Conservation (phyloP, 148 eudicot genomes). For the Vaccinium myrtillus region DNA sequence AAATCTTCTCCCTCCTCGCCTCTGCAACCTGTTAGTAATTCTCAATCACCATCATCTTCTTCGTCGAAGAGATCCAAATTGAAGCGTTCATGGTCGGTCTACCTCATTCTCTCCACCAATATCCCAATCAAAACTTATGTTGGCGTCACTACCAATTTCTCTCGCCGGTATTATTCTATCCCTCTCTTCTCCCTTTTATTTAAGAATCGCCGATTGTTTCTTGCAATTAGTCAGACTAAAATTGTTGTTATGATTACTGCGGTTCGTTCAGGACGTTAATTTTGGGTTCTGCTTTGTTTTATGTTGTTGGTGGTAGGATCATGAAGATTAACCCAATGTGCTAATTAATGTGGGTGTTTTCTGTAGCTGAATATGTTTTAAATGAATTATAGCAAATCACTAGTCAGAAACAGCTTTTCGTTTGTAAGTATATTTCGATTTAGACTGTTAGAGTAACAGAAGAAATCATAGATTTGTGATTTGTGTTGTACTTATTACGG, state of each 20-base stretch:
- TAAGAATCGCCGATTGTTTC: not conserved
- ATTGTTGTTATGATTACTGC: not conserved
- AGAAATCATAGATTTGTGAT: not conserved
- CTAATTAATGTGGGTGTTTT: not conserved
- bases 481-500: not conserved
- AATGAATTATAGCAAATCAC: too few species aligned
- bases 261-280: not conserved
- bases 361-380: not conserved
- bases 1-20: slow-evolving; percentile 15
- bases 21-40: not conserved
- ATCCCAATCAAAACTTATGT: slow-evolving; percentile 72
- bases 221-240: not conserved
- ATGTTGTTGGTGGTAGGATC: not conserved
- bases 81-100: slow-evolving; percentile 46
- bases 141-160: slow-evolving; percentile 69
- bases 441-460: not conserved
- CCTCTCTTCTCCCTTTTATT: not conserved
- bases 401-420: too few species aligned
- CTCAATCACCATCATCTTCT: slow-evolving; percentile 13
- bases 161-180: slow-evolving; percentile 51
- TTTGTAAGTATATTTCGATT: too few species aligned
- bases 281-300: not conserved
- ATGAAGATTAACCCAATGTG: not conserved
- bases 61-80: not conserved
- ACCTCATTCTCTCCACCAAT: slow-evolving; percentile 65